These are phyloP conservation scores for Colletotrichum incanum DNA, from an alignment of 2,329 filamentous ascomycete species.

Conservation along the genomic window DNA sequence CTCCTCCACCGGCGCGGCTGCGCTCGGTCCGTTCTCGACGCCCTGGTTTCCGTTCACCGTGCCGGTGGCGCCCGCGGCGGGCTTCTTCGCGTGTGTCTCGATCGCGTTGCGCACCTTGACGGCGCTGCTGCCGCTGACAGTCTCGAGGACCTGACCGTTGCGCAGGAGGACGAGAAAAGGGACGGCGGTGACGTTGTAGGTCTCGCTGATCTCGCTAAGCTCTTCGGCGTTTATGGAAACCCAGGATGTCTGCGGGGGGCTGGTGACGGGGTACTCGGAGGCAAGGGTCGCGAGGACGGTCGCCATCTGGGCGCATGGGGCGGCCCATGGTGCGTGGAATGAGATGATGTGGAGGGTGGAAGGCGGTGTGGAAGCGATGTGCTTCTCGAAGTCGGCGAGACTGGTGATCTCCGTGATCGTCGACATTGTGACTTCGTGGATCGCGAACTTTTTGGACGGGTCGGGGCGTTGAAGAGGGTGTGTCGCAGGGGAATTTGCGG, in stretches of 20 bases:
- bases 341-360: constrained; percentile 87
- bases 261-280: constrained; percentile 82
- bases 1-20: constrained; percentile 46
- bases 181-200: constrained; percentile 94
- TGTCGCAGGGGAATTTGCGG: not conserved
- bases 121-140: constrained; percentile 91
- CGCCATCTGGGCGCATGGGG: constrained; percentile 94
- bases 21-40: constrained; percentile 46
- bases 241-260: constrained; percentile 82
- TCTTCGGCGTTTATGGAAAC: constrained; percentile 95
- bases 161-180: constrained; percentile 91
- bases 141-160: constrained; percentile 83
- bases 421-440: constrained; percentile 70
- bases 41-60: constrained; percentile 53
- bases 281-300: constrained; percentile 89
- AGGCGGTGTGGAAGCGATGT: constrained; percentile 76
- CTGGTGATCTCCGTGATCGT: constrained; percentile 83
- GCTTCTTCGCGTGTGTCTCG: constrained; percentile 80
- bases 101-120: constrained; percentile 88
- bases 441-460: constrained; percentile 22
- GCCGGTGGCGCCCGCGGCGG: constrained; percentile 56
- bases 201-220: constrained; percentile 90
- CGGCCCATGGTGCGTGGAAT: constrained; percentile 97
- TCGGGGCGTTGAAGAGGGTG: not conserved
- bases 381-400: constrained; percentile 80